phyloP scores from a whole-genome alignment of 2,329 filamentous ascomycete species.

The Venturia nashicola region DNA sequence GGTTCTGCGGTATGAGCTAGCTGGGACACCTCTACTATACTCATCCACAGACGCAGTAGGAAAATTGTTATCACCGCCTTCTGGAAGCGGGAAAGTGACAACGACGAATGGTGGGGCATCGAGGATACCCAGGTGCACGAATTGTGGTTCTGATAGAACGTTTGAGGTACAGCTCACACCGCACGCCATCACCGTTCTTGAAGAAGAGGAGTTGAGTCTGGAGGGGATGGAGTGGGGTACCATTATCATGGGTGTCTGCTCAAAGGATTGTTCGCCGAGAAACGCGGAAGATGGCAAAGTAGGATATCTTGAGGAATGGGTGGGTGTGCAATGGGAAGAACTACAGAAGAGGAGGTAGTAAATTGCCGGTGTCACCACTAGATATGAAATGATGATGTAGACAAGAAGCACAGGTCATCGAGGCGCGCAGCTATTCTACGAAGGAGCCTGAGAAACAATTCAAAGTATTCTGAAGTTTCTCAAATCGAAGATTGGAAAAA shows the following conservation, averaged over 20 bases:
- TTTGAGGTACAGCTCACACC: conserved; percentile 93
- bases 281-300: conserved; percentile 48
- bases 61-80: conserved; percentile 38
- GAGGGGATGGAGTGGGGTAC: conserved; percentile 98
- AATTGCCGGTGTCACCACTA: not conserved
- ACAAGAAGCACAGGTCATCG: not conserved
- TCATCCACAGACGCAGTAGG: conserved; percentile 65
- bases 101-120: conserved; percentile 18
- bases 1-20: conserved; percentile 37
- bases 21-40: conserved; percentile 54
- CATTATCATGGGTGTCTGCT: conserved; percentile 75
- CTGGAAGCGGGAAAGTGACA: conserved; percentile 20
- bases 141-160: conserved; percentile 61
- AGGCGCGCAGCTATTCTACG: too few species aligned
- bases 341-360: conserved; percentile 15
- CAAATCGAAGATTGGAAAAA: too few species aligned
- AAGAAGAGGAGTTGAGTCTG: conserved; percentile 53
- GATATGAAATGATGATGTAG: not conserved
- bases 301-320: conserved; percentile 88
- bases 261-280: conserved; percentile 57
- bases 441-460: too few species aligned
- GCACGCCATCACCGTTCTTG: conserved; percentile 78
- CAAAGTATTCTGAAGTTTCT: too few species aligned
- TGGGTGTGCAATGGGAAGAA: conserved; percentile 97
- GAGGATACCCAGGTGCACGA: conserved; percentile 60